Conservation (phyloP, 164 flowering plant species). For the Kingdonia uniflora region DNA sequence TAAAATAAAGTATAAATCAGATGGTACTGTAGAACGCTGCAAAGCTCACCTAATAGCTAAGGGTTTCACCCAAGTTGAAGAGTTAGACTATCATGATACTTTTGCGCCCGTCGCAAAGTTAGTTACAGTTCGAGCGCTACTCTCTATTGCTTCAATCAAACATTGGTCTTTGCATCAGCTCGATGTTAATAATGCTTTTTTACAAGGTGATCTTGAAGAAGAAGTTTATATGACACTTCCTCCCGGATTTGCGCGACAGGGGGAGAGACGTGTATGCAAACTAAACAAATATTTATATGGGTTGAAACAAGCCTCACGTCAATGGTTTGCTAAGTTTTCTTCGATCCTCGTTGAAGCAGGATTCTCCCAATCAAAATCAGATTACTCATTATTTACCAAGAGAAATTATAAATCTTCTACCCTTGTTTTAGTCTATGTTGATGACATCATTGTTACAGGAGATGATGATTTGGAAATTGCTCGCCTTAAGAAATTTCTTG, state of each 20-base stretch:
- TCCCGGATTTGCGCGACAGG: neutral
- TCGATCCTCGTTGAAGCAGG: neutral
- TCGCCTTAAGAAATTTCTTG: neutral
- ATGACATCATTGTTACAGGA: neutral
- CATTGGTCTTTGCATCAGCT: neutral
- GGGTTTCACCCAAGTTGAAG: neutral
- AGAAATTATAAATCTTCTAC: neutral
- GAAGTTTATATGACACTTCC: neutral
- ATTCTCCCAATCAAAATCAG: neutral
- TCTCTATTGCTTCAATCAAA: neutral
- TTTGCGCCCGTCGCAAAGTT: neutral
- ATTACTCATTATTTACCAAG: neutral
- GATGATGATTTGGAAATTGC: neutral
- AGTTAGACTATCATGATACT: neutral
- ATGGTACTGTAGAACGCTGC: neutral
- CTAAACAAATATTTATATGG: slow-evolving; percentile 1
- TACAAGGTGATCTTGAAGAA: neutral
- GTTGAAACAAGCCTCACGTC: neutral
- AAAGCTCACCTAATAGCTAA: neutral
- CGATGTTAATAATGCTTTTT: neutral
- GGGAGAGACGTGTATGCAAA: slow-evolving; percentile 3
- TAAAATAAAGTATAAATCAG: neutral
- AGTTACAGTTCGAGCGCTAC: neutral
- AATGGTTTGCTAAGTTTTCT: slow-evolving; percentile 1
- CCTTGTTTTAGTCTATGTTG: neutral